Evolutionary conservation across 2,329 filamentous ascomycete genomes (phyloP), one percentile per base, ranked within the genome.

Genomic region (Septoria linicola): DNA sequence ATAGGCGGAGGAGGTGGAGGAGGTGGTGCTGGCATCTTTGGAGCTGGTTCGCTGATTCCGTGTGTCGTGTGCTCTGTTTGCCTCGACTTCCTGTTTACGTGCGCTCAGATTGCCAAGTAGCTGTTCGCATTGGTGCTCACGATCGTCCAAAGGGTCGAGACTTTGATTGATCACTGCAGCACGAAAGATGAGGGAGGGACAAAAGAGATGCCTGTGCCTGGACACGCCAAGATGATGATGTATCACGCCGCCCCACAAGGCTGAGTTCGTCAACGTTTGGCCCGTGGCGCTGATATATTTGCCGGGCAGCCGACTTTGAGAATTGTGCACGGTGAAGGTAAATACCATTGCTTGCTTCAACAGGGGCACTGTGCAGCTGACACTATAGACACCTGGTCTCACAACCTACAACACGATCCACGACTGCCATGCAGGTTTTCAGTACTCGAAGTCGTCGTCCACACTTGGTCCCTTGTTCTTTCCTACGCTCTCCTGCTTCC

Each of bases 381-480:
- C 4, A 35, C 16, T 35, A 43, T 43, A 21, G 19, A 8, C 14
- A 20, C 20, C 36, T 40, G 19, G 19, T 21, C 36, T 4, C n/a
- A n/a, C n/a, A n/a, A n/a, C n/a, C n/a, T n/a, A n/a, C n/a, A n/a
- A n/a, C n/a, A n/a, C n/a, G n/a, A n/a, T n/a, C n/a, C n/a, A n/a
- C n/a, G n/a, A n/a, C n/a, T n/a, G n/a, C n/a, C n/a, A n/a, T n/a
- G n/a, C n/a, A n/a, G n/a, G n/a, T n/a, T n/a, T 35, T 67, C 59
- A 99, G 73, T 99, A 99, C 76, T 99, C 93, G 73, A 96, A 99
- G 70, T 97, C 91, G 73, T 97, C 92, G 76, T 99, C 93, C 49
- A 91, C 91, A 41, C 85, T 79, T 3, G 89, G 88, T 0, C 86
- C 88, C 75, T 95, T 95, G 51, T 76, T 89, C 77, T 93, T 95